Percentiles rank a stretch among this genome's conserved stretches.
Conservation (phyloP, 208 protist species). For the Leishmania guyanensis region DNA sequence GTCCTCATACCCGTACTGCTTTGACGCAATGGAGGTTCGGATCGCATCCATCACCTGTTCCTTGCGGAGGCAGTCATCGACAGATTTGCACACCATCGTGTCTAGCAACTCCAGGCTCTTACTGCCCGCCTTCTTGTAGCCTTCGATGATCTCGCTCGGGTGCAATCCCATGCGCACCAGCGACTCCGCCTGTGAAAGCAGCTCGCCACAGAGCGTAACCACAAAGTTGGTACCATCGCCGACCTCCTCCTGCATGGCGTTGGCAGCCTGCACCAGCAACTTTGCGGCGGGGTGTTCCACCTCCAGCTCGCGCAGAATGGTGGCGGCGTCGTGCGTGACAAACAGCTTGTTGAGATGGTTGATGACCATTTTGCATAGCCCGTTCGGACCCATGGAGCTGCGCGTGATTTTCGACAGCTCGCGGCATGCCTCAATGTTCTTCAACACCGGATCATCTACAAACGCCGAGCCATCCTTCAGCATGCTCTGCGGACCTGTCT, state of each 20-base stretch:
- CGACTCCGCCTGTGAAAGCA: slow-evolving; percentile 97
- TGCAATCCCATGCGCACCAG: slow-evolving; percentile 98
- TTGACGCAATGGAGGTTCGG: slow-evolving; percentile 91
- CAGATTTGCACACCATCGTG: slow-evolving; percentile 57
- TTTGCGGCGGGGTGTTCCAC: slow-evolving; percentile 99
- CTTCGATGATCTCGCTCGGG: slow-evolving; percentile 98
- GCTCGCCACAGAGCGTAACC: slow-evolving; percentile 98
- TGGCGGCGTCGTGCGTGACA: slow-evolving; percentile 99
- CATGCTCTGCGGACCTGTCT: slow-evolving; percentile 85
- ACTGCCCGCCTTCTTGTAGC: slow-evolving; percentile 96
- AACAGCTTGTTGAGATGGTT: slow-evolving; percentile 99
- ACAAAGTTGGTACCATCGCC: slow-evolving; percentile 99
- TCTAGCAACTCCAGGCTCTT: slow-evolving; percentile 94
- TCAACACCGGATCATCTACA: slow-evolving; percentile 96
- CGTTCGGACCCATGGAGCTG: slow-evolving; percentile 99
- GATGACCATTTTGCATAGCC: slow-evolving; percentile 99
- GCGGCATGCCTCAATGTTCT: slow-evolving; percentile 98
- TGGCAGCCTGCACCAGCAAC: slow-evolving; percentile 98
- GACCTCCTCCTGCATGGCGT: slow-evolving; percentile 98
- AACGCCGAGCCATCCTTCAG: slow-evolving; percentile 92
- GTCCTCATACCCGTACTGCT: slow-evolving; percentile 97
- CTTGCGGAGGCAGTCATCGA: slow-evolving; percentile 86
- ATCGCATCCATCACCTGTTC: slow-evolving; percentile 77
- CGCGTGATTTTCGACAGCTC: slow-evolving; percentile 97
- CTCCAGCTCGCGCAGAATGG: slow-evolving; percentile 99